Percentiles rank a stretch among this genome's conserved stretches.
These are phyloP conservation scores for Ophiostoma sp. DNA, from an alignment of 2,329 filamentous ascomycete species.

Conservation along the genomic window DNA sequence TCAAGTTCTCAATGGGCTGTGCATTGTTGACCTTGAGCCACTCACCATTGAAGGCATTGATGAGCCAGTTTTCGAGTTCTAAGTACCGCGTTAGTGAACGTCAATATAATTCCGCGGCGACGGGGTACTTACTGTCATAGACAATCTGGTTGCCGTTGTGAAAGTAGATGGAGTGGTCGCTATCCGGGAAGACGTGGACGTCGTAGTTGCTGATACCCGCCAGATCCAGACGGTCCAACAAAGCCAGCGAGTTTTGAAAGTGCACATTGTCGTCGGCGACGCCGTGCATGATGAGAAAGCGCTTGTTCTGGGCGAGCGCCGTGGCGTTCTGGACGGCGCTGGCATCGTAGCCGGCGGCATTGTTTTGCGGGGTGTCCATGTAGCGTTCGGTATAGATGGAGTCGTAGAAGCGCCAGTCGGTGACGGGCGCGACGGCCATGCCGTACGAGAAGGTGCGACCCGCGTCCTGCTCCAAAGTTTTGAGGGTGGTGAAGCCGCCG, in stretches of 20 bases:
- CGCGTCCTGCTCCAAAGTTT: conserved; percentile 88
- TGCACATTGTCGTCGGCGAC: conserved; percentile 98
- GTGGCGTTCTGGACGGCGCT: conserved; percentile 72
- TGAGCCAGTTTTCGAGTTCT: conserved; percentile 86
- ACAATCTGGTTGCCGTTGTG: conserved; percentile 90
- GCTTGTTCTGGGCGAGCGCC: conserved; percentile 72
- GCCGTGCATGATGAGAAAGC: conserved; percentile 95
- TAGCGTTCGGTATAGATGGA: conserved; percentile 94
- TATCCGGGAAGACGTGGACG: conserved; percentile 94
- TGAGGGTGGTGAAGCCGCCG: conserved; percentile 91
- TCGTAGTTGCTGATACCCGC: conserved; percentile 88
- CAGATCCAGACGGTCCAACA: conserved; percentile 84
- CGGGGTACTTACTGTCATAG: conserved; percentile 74
- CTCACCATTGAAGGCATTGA: conserved; percentile 97
- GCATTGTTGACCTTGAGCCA: conserved; percentile 67
- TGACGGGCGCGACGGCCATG: conserved; percentile 98
- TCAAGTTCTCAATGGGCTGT: conserved; percentile 43
- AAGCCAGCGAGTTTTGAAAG: conserved; percentile 85
- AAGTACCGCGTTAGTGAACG: conserved; percentile 29
- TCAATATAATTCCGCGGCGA: neutral
- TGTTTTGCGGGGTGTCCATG: conserved; percentile 91
- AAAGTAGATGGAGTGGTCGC: conserved; percentile 92
- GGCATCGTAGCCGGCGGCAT: conserved; percentile 72
- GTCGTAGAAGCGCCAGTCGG: conserved; percentile 95
- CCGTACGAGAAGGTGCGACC: conserved; percentile 92